Evolutionary conservation across 2,329 filamentous ascomycete species (phyloP), one percentile per base, ranked within the genome.

Genomic region (Penicillium brasilianum): DNA sequence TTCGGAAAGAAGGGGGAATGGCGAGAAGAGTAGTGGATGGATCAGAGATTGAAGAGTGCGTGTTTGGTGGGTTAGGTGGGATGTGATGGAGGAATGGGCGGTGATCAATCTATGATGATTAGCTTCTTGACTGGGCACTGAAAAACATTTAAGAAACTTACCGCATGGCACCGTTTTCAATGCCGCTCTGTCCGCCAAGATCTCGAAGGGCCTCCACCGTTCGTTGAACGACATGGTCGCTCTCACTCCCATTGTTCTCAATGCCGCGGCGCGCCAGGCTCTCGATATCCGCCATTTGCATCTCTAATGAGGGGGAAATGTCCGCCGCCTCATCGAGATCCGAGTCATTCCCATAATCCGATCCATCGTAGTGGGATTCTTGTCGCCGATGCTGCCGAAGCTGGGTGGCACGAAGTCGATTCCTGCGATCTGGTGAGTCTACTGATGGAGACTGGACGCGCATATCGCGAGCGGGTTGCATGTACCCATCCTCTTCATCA

Each of bases 1-100:
- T 48, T 80, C 75, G 36, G 83, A 81, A 36, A 84, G 80, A 48
- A 83, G 76, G 43, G 83, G 82, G 63, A 84, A 83, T 39, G 84
- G 78, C 0, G 86, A 86, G 56, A 85, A 86, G 58, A 87, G 80
- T 53, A 89, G 80, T 14, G 83, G 82, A 41, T 87, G 84, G 52
- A 82, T 83, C 25, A 87, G 78, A 3, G 84, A 84, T 67, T 87
- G 84, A 25, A 89, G 75, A 25, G 81, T 81, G 63, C 86, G 85
- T 36, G 83, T 87, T 75, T 89, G 86, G 71, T 87, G 82, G 4
- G 82, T 84, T 20, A 88, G 78, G 71, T 89, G 85, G 3, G 85
- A 83, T 32, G 85, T 82, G 53, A 87, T 79, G 22, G 85, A 84
- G 39, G 83, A 82, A 70, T 87, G 83, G 46, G 85, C 83, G 18